These are phyloP conservation scores for Argentina anserina DNA, from an alignment of 306 rosid species.

Conservation along the genomic window DNA sequence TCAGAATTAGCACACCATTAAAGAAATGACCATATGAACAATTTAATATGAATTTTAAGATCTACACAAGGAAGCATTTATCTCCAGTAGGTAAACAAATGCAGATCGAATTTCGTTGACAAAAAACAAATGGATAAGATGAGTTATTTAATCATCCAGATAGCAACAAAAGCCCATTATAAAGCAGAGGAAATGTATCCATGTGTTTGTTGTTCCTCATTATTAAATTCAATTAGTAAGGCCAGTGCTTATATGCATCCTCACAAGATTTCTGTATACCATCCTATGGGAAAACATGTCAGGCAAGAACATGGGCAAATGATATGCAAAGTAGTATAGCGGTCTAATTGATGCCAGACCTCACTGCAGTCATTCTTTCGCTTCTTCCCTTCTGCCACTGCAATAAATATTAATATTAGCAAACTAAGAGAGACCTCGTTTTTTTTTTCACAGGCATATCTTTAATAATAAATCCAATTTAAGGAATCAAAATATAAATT, in stretches of 20 bases:
- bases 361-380: conserved; percentile 60
- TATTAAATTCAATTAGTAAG: neutral
- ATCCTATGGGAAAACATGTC: conserved; percentile 3
- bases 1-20: conserved; percentile 18
- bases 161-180: neutral
- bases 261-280: neutral
- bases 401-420: conserved; percentile 32
- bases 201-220: neutral
- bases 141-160: neutral
- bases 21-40: neutral
- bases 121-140: neutral
- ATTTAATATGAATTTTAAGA: neutral
- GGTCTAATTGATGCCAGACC: conserved; percentile 51
- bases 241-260: neutral
- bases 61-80: neutral
- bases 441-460: conserved; percentile 15
- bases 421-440: neutral
- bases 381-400: conserved; percentile 71
- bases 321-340: conserved; percentile 12
- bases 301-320: neutral
- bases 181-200: neutral
- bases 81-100: neutral
- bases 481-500: conserved; percentile 15
- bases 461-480: neutral
- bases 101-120: neutral